These are phyloP conservation scores for Xerocomus potaroensis DNA, from an alignment of 768 basidiomycete genomes.

Conservation along the genomic window DNA sequence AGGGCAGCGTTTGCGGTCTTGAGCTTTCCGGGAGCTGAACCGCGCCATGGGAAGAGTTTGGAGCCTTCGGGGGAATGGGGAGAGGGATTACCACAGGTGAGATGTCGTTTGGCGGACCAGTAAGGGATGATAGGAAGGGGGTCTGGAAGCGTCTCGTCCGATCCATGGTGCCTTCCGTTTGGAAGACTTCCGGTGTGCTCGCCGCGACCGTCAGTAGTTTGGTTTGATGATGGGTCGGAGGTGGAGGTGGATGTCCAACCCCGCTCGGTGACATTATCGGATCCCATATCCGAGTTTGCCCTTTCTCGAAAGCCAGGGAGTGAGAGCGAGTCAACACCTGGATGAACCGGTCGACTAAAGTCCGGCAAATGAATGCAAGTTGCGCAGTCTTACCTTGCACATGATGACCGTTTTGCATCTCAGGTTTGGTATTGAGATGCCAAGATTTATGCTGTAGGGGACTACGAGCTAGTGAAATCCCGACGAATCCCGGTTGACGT, in stretches of 20 bases:
- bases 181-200: constrained; percentile 30
- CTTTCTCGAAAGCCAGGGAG: constrained; percentile 15
- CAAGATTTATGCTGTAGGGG: not conserved
- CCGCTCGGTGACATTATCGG: constrained; percentile 55
- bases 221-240: constrained; percentile 46
- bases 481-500: not conserved
- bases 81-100: constrained; percentile 83
- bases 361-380: not conserved
- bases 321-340: constrained; percentile 18
- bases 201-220: constrained; percentile 28
- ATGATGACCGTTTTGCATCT: constrained; percentile 31
- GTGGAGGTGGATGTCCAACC: constrained; percentile 46
- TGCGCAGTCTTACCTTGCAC: constrained; percentile 18
- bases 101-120: constrained; percentile 87
- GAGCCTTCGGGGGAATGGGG: constrained; percentile 63
- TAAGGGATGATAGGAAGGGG: constrained; percentile 66
- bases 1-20: constrained; percentile 89
- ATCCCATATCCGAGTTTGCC: constrained; percentile 33
- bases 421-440: not conserved
- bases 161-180: constrained; percentile 37
- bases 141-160: constrained; percentile 44
- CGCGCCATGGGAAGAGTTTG: constrained; percentile 75
- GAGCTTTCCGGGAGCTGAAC: constrained; percentile 73
- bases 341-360: constrained; percentile 3
- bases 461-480: constrained; percentile 2